Conservation (phyloP, 768 basidiomycete species). For the Baorangia bicolor region DNA sequence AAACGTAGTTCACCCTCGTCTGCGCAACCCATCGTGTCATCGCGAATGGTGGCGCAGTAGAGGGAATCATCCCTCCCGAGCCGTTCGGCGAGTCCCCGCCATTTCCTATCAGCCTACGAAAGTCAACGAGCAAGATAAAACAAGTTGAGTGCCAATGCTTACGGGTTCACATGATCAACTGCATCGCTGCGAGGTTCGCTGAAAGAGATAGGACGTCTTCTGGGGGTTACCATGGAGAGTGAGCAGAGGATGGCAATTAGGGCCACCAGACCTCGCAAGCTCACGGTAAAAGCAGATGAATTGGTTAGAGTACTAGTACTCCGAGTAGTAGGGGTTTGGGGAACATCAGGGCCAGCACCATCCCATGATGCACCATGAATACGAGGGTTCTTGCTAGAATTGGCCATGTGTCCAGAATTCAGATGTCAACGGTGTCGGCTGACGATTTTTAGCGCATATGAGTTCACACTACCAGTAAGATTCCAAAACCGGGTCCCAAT, state of each 20-base stretch:
- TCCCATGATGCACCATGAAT: neutral
- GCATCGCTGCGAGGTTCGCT: slow-evolving; percentile 34
- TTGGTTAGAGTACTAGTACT: neutral
- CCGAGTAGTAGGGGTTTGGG: neutral
- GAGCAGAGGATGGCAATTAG: slow-evolving; percentile 16
- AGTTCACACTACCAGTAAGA: neutral
- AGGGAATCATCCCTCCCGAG: slow-evolving; percentile 78
- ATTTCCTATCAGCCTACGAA: slow-evolving; percentile 61
- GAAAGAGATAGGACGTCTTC: slow-evolving; percentile 14
- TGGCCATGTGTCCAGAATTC: neutral
- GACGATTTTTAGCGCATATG: neutral
- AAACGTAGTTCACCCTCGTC: slow-evolving; percentile 74
- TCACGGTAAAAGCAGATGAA: neutral
- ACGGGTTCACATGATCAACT: slow-evolving; percentile 50
- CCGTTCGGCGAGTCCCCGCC: slow-evolving; percentile 69
- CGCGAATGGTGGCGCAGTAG: slow-evolving; percentile 74
- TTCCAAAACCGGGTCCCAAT: neutral
- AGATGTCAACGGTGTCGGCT: neutral
- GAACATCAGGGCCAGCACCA: neutral
- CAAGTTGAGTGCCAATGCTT: slow-evolving; percentile 12
- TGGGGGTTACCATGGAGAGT: slow-evolving; percentile 12
- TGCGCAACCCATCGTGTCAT: slow-evolving; percentile 88
- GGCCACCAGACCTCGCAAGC: slow-evolving; percentile 12
- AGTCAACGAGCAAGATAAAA: neutral
- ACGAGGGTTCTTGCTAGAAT: neutral